These are phyloP conservation scores for Azolla pinnata DNA, from an alignment of 75 land plant genomes.

Conservation along the genomic window DNA sequence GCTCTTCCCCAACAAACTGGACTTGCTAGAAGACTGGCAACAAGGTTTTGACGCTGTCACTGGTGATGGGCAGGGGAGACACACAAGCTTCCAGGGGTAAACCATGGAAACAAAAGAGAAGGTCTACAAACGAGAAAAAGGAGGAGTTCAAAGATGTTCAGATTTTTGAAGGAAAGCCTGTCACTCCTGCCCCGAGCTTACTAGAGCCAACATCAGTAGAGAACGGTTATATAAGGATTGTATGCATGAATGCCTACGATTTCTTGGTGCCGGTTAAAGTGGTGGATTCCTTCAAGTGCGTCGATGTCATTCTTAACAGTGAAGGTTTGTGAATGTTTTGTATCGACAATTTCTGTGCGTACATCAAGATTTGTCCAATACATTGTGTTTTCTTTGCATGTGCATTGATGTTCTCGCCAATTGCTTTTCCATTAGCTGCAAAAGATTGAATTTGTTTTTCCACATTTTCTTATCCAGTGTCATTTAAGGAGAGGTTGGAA, in stretches of 20 bases:
- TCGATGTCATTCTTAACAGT: constrained; percentile 24
- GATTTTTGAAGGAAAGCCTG: constrained; percentile 24
- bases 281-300: constrained; percentile 23
- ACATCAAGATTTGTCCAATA: background rate
- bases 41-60: too few relatives aligned
- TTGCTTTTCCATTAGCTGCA: too few relatives aligned
- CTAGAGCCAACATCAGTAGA: constrained; percentile 13
- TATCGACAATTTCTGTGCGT: background rate
- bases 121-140: background rate
- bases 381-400: too few relatives aligned
- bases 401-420: too few relatives aligned
- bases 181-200: background rate
- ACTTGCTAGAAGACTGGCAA: too few relatives aligned
- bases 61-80: too few relatives aligned
- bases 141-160: constrained; percentile 5
- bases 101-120: background rate
- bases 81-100: background rate
- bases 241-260: constrained; percentile 15
- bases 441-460: background rate
- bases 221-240: constrained; percentile 19
- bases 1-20: too few relatives aligned
- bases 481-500: constrained; percentile 26
- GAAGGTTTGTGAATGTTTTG: constrained; percentile 14
- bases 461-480: constrained; percentile 12
- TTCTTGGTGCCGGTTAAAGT: constrained; percentile 18